Conservation (phyloP, 2,329 filamentous ascomycete species). For the Moelleriella libera region DNA sequence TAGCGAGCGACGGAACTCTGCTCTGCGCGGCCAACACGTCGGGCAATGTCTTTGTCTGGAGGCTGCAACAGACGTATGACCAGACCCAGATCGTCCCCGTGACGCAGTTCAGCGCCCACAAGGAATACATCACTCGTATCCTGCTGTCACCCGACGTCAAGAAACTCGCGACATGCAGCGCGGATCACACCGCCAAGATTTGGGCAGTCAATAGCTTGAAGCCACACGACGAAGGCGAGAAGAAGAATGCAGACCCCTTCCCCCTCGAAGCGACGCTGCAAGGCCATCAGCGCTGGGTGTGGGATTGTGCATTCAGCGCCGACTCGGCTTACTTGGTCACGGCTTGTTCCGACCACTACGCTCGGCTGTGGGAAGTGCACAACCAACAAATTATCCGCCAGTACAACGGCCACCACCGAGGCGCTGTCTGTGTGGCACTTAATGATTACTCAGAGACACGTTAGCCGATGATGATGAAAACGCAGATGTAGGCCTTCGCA, state of each 20-base stretch:
- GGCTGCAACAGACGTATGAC: constrained; percentile 71
- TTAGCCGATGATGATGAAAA: constrained; percentile 4
- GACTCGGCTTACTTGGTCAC: constrained; percentile 90
- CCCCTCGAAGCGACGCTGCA: constrained; percentile 77
- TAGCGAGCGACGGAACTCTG: constrained; percentile 84
- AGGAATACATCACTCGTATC: constrained; percentile 84
- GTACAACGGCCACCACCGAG: constrained; percentile 88
- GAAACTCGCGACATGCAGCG: constrained; percentile 84
- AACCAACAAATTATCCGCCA: constrained; percentile 85
- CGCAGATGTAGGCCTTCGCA: too few species aligned
- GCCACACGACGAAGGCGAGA: constrained; percentile 18
- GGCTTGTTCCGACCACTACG: constrained; percentile 87
- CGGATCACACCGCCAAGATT: constrained; percentile 88
- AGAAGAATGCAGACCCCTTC: constrained; percentile 43
- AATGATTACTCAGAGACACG: constrained; percentile 66
- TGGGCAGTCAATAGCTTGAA: constrained; percentile 78
- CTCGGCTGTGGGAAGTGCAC: constrained; percentile 75
- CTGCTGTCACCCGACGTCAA: constrained; percentile 87
- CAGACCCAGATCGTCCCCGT: constrained; percentile 74
- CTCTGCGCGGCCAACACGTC: constrained; percentile 88
- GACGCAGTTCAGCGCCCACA: constrained; percentile 80
- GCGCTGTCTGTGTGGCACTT: constrained; percentile 81
- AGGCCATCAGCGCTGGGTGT: constrained; percentile 90
- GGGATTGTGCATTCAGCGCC: constrained; percentile 91
- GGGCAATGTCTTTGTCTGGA: constrained; percentile 95